Evolutionary conservation across 768 basidiomycete genomes (phyloP), one percentile per base, ranked within the genome.

Genomic region (Nevesoporus exiguus): DNA sequence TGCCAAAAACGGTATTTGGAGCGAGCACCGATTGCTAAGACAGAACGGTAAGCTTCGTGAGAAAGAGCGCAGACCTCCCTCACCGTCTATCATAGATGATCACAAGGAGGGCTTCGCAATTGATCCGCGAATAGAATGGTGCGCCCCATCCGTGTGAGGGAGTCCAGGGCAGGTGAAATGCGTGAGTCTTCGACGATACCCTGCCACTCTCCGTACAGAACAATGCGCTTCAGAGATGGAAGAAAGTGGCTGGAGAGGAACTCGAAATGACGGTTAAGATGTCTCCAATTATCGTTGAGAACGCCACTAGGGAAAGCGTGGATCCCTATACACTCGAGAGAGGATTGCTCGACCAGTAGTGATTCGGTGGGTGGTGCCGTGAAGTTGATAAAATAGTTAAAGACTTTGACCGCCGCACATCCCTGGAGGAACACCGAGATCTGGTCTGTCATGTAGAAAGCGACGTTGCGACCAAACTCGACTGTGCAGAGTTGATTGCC

Each of bases 341-440:
- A 73, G 3, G 61, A 41, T 50, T 61, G 62, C 66, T 71, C 30
- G 51, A 61, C 49, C 14, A 73, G 48, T 22, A 27, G 25, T 7
- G 48, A 46, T 31, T 57, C 55, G 46, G 15, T 37, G 29, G 61
- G 72, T 40, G 57, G 61, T 30, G 55, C 36, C 0, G 80, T 78
- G 68, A 82, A 83, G 65, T 80, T 77, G 37, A 80, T 39, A 64
- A 76, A 78, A 61, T 81, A 86, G 65, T 84, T 80, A 57, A 88
- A 66, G 52, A 77, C 72, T 53, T 71, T 71, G 30, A 85, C 73
- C 25, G 56, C 69, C 0, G 76, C 68, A 57, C 83, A 83, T 10
- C 67, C 61, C 25, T 66, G 69, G 41, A 88, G 68, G 61, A 83
- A 77, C 7, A 64, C 49, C 6, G 75, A 61, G 47, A 86, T 67